Evolutionary conservation across 2,329 filamentous ascomycete species (phyloP).

Genomic region (Penicillium thymicola): DNA sequence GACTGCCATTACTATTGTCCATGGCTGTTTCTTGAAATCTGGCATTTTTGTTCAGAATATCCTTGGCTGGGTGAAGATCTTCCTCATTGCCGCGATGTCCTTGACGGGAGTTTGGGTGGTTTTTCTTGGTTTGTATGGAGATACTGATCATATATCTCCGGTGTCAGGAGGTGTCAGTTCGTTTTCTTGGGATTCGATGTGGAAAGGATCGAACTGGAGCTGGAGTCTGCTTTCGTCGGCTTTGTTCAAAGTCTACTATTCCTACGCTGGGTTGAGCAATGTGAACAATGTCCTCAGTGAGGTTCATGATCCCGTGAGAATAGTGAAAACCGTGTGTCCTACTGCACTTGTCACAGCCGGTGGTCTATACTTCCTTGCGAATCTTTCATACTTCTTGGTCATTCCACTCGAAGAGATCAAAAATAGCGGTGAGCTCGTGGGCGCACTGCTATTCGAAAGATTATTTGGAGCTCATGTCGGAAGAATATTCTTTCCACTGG

Average conservation of each 20-base stretch:
- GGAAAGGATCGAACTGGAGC: slow-evolving; percentile 66
- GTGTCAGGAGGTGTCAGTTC: neutral
- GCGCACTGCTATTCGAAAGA: slow-evolving; percentile 64
- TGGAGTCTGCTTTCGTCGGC: slow-evolving; percentile 66
- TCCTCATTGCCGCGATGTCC: slow-evolving; percentile 60
- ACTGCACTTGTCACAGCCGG: slow-evolving; percentile 61
- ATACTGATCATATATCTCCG: slow-evolving; percentile 2
- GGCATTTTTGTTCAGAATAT: slow-evolving; percentile 61
- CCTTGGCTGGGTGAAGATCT: slow-evolving; percentile 63
- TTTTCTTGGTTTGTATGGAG: slow-evolving; percentile 39
- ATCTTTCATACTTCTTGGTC: slow-evolving; percentile 62
- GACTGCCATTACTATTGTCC: slow-evolving; percentile 56
- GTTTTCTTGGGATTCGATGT: slow-evolving; percentile 53
- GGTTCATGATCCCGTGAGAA: slow-evolving; percentile 64
- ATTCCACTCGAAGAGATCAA: slow-evolving; percentile 66
- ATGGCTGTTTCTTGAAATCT: slow-evolving; percentile 55
- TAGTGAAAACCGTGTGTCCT: slow-evolving; percentile 60
- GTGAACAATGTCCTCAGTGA: slow-evolving; percentile 70
- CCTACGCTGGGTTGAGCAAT: slow-evolving; percentile 64
- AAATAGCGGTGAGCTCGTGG: slow-evolving; percentile 63
- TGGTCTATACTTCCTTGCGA: slow-evolving; percentile 64
- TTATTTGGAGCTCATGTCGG: slow-evolving; percentile 61
- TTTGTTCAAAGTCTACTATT: slow-evolving; percentile 63
- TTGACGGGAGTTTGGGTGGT: slow-evolving; percentile 60
- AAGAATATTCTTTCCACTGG: slow-evolving; percentile 57